Base-by-base conservation (phyloP, 2,329 filamentous ascomycete species). In the Hymenoscyphus linearis region DNA sequence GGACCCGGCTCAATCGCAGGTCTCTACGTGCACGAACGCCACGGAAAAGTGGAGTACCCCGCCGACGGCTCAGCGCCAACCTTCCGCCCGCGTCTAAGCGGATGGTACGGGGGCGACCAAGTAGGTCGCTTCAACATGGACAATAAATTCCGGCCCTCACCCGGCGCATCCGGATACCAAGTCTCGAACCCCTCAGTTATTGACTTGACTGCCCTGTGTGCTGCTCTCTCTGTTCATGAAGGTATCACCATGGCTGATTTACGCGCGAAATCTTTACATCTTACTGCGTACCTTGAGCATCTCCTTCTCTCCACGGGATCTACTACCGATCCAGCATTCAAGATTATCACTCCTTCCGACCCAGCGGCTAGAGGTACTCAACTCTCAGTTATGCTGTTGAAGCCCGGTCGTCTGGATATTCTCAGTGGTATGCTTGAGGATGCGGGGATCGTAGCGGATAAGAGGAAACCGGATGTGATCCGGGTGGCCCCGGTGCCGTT, bases 101-200 rank as follows among this genome's bases (percentile, higher is more conserved):
- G 92, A 26, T 96, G 92, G 92, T 96, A 93, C 83, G 92, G 92
- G 57, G 87, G 85, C 58, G 88, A 92, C 75, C 91, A 91, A 75
- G 75, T 78, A 55, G 85, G 85, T 36, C 82, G 92, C 14, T 96
- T 96, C 77, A 80, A 85, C 66, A 96, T 96, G 92, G 85, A 87
- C 60, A 93, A 91, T 75, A 67, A 80, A 61, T 96, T 96, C 75
- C 78, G 86, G 47, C 91, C 92, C 3, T 89, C 90, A 7, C 77
- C 83, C 2, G 92, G 93, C 44, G 93, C 92, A 0, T 85, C 81
- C 36, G 92, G 92, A 3, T 96, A 85, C 75, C 91, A 96, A 74
- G 74, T 93, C n/a, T 91, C 87, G 57, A 97, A 96, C 73, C 91
- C 89, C 1, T 90, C 85, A 0, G 89, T 87, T 12, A 79, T 95